These are phyloP conservation scores for Salvia rosmarinus DNA, from an alignment of 257 asterid genomes.

Conservation along the genomic window DNA sequence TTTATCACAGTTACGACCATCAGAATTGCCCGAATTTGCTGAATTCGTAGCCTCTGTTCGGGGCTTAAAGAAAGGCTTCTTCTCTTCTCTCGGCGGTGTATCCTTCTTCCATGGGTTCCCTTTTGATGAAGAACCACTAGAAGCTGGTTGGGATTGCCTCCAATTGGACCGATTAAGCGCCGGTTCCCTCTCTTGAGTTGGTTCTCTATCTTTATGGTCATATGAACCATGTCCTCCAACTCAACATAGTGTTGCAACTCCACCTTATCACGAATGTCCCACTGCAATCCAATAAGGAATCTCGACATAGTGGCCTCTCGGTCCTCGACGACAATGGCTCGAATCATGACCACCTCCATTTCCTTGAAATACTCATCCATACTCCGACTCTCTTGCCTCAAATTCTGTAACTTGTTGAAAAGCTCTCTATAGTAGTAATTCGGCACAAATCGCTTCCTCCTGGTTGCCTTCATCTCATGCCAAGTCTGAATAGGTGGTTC, in stretches of 20 bases:
- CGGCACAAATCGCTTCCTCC: neutral
- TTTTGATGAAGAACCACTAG: neutral
- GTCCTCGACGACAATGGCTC: neutral
- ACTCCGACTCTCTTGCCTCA: neutral
- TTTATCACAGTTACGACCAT: no score
- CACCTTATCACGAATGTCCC: no score
- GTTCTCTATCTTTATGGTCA: no score
- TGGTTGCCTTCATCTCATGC: no score
- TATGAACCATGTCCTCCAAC: no score
- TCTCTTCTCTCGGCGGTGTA: neutral
- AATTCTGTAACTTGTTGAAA: neutral
- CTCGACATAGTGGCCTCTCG: no score
- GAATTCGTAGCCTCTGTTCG: no score
- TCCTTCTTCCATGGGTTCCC: neutral
- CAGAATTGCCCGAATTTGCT: no score
- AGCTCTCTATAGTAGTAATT: neutral
- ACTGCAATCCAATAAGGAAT: no score
- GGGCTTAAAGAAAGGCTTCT: no score
- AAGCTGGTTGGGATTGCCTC: neutral
- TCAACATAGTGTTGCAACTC: no score
- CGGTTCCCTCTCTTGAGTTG: neutral
- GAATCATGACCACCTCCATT: neutral
- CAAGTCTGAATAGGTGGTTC: neutral
- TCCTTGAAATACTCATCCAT: neutral
- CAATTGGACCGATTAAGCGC: neutral